These are phyloP conservation scores for Tuber aestivum DNA, from an alignment of 495 filamentous ascomycete genomes.

Conservation along the genomic window DNA sequence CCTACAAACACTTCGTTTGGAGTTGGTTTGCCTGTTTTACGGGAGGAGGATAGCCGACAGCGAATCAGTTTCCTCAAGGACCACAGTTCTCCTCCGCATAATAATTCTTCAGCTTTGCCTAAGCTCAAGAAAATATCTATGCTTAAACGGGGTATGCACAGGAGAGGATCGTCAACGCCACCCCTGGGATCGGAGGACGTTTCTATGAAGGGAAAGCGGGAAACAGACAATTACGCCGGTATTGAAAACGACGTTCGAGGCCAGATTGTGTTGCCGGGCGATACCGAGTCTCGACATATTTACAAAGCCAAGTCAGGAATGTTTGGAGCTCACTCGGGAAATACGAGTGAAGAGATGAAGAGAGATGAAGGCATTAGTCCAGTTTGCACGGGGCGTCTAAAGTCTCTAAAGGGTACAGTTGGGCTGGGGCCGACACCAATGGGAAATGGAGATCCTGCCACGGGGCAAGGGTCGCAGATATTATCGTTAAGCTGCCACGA, in stretches of 20 bases:
- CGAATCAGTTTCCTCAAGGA: not conserved
- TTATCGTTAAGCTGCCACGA: conserved; percentile 6
- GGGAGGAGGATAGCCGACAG: not conserved
- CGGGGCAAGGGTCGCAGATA: conserved; percentile 17
- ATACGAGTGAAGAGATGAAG: conserved; percentile 17
- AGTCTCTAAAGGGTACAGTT: conserved; percentile 21
- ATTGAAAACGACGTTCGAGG: conserved; percentile 10
- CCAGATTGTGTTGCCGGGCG: not conserved
- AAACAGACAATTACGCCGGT: conserved; percentile 13
- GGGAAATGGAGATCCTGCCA: conserved; percentile 14
- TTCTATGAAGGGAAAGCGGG: conserved; percentile 20
- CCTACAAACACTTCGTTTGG: conserved; percentile 20
- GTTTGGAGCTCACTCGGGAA: conserved; percentile 25
- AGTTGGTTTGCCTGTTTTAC: not conserved
- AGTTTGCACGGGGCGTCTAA: conserved; percentile 25
- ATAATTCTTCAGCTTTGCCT: not conserved
- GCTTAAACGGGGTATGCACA: not conserved
- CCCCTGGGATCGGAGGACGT: not conserved
- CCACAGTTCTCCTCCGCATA: not conserved
- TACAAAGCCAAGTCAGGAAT: conserved; percentile 11
- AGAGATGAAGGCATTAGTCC: conserved; percentile 29
- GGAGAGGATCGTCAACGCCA: not conserved
- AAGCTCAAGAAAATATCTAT: not conserved
- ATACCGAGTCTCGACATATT: not conserved
- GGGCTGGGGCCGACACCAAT: conserved; percentile 12